Percentiles rank a stretch among this genome's conserved stretches.
Conservation (phyloP, 768 basidiomycete species). For the Lactifluus subvellereus region DNA sequence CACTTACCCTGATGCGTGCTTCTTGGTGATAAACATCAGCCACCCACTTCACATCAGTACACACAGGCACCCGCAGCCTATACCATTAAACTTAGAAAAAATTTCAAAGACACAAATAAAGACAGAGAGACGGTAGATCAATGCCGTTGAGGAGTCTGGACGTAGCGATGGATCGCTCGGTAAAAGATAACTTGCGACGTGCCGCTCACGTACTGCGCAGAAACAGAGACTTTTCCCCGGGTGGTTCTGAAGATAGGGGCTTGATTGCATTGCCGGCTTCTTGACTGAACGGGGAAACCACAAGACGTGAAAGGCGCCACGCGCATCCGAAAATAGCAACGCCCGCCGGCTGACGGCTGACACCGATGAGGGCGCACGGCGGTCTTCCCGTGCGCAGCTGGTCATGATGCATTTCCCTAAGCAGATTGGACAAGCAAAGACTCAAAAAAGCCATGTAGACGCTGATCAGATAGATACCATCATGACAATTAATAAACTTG, state of each 20-base stretch:
- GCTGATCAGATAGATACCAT: constrained; percentile 1
- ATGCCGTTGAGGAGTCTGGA: background rate
- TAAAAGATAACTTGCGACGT: background rate
- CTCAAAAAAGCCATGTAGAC: background rate
- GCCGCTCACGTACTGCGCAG: background rate
- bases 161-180: background rate
- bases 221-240: background rate
- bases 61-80: background rate
- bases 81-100: background rate
- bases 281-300: constrained; percentile 15
- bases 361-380: constrained; percentile 1
- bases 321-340: constrained; percentile 9
- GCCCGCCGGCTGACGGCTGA: background rate
- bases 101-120: constrained; percentile 2
- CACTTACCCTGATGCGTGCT: background rate
- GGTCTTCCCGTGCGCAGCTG: constrained; percentile 6
- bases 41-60: background rate
- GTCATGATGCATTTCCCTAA: constrained; percentile 2
- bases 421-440: background rate
- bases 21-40: background rate
- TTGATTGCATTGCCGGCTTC: constrained; percentile 20
- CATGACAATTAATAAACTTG: background rate
- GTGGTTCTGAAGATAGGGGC: constrained; percentile 21
- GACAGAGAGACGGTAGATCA: background rate
- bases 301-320: constrained; percentile 10